Evolutionary conservation across 1,284 basidiomycete genomes (phyloP).

Genomic region (Ganoderma meredithae): DNA sequence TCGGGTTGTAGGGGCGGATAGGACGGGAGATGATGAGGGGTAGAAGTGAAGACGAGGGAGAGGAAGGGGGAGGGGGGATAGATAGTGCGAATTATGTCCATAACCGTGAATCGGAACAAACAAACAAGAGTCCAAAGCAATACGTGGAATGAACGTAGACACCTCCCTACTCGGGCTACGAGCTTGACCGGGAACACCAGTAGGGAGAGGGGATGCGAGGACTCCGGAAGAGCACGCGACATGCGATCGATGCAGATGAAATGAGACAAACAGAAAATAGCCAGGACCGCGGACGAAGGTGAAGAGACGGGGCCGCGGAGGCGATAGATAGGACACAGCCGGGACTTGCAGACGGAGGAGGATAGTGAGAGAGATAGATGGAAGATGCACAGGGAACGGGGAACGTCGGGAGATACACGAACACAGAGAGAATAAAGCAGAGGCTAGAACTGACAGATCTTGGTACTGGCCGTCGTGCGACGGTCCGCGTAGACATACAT

Average conservation of each 20-base stretch:
- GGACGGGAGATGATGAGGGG: not conserved
- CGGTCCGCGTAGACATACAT: conserved; percentile 33
- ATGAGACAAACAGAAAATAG: not conserved
- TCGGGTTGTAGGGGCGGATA: not conserved
- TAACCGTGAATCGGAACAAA: not conserved
- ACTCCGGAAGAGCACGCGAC: not conserved
- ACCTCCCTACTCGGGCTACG: not conserved
- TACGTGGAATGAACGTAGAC: not conserved
- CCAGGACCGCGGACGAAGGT: conserved; percentile 19
- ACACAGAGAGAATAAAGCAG: conserved; percentile 22
- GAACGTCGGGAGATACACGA: conserved; percentile 23
- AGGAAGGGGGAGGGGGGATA: not conserved
- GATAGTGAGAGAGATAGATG: conserved; percentile 4
- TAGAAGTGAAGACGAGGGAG: not conserved
- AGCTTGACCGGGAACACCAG: not conserved
- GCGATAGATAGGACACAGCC: conserved; percentile 26
- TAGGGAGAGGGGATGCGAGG: not conserved
- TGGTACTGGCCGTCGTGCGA: conserved; percentile 21
- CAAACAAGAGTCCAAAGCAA: conserved; percentile 9
- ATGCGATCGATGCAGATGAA: conserved; percentile 2
- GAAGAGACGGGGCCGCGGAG: conserved; percentile 12
- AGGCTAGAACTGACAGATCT: conserved; percentile 20
- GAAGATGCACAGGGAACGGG: conserved; percentile 15
- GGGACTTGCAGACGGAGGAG: conserved; percentile 6
- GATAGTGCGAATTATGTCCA: conserved; percentile 17